Base-by-base conservation (phyloP, 768 basidiomycete species). In the Coprinopsis cinerea region DNA sequence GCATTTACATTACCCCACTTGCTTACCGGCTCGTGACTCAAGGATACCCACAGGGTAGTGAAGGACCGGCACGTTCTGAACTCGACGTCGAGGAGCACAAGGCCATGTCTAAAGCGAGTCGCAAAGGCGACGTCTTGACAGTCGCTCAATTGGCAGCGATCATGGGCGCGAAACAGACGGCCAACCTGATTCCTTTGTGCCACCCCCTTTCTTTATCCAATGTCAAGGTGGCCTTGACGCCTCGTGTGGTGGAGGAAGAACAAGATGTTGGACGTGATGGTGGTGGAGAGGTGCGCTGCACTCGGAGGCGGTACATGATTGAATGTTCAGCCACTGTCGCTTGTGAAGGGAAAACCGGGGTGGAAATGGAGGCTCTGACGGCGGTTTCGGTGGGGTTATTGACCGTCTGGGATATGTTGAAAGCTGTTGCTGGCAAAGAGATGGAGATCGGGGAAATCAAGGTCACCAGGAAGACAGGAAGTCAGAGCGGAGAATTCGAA, bases 341-440 rank as follows among this genome's bases (percentile, higher is more conserved):
- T 34, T 88, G 85, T 55, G 78, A 83, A 63, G 87, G 88, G 13
- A 83, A 82, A 63, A 91, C 91, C 13, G 88, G 92, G 3, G 88
- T 92, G 17, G 90, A 92, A 70, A 92, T 97, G 87, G 94, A 96
- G 67, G 92, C 92, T 20, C 63, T 94, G 49, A 88, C 84, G n/a
- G 85, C 84, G 20, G 92, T 90, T 7, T 82, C 82, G 1, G 71
- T 88, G 25, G 83, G 83, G 4, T 72, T 89, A 26, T 69, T 94
- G 47, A 90, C 89, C 1, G 82, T 93, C 13, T 95, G 91, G 88
- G 91, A 92, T 61, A 93, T 95, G 92, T 75, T 93, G 25, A 93
- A 94, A 67, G 85, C 86, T 3, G 83, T 91, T 1, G 90, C 88
- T 1, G 92, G 90, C n/a, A 77, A 78, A 61, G 86, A 89, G 50